Evolutionary conservation across 176 grass and related monocot genomes (phyloP).

Genomic region (Aegilops tauschii): DNA sequence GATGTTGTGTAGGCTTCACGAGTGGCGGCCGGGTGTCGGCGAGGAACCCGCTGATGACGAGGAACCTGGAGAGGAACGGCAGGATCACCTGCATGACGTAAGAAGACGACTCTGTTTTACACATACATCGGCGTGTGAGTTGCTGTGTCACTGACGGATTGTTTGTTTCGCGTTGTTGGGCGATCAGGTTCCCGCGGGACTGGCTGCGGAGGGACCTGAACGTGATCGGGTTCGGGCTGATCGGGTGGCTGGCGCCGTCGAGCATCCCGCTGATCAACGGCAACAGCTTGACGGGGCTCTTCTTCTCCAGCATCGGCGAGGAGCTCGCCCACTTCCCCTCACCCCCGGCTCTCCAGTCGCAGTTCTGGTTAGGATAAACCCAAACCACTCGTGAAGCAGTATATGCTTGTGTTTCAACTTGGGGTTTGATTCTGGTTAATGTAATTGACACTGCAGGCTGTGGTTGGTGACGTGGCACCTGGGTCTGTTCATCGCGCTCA

Average conservation of each 20-base stretch:
- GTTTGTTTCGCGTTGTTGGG: background rate
- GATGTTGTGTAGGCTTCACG: conserved; percentile 35
- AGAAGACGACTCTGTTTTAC: no score
- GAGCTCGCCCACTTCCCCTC: conserved; percentile 95
- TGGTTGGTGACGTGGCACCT: conserved; percentile 93
- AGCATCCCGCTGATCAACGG: conserved; percentile 86
- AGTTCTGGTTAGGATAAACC: conserved; percentile 62
- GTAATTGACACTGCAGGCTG: conserved; percentile 46
- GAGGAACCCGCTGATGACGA: conserved; percentile 57
- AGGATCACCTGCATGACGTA: conserved; percentile 76
- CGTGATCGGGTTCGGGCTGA: conserved; percentile 93
- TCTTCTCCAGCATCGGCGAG: conserved; percentile 90
- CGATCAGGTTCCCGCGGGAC: conserved; percentile 64
- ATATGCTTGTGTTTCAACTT: background rate
- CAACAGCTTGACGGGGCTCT: conserved; percentile 88
- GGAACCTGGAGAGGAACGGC: conserved; percentile 56
- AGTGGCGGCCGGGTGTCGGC: conserved; percentile 39
- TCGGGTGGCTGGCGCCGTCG: conserved; percentile 86
- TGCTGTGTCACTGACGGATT: background rate
- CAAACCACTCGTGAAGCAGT: background rate
- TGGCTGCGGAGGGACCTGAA: conserved; percentile 92
- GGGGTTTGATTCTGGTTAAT: background rate
- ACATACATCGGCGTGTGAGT: no score
- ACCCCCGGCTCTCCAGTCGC: conserved; percentile 63
- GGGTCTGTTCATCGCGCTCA: conserved; percentile 82